These are phyloP conservation scores for Solanum lycopersicoides DNA, from an alignment of 257 asterid genomes.

Conservation along the genomic window DNA sequence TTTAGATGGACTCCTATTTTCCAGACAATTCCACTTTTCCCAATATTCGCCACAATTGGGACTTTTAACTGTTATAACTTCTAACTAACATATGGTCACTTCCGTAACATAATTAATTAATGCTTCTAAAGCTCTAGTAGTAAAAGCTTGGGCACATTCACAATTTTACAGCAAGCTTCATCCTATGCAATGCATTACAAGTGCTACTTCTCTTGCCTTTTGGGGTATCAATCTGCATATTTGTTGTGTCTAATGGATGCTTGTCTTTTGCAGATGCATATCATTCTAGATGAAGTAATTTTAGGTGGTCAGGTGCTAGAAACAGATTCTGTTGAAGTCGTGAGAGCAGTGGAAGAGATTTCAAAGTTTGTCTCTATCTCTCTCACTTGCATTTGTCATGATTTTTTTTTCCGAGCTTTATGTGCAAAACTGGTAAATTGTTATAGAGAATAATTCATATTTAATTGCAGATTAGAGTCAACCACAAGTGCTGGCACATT, in stretches of 20 bases:
- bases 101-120: not conserved
- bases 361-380: conserved; percentile 3
- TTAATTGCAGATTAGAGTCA: conserved; percentile 14
- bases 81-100: not conserved
- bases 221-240: not conserved
- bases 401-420: not conserved
- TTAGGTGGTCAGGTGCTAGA: conserved; percentile 30
- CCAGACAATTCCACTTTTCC: not conserved
- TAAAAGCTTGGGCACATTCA: not conserved
- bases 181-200: not conserved
- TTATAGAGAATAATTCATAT: not conserved
- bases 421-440: not conserved
- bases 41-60: not conserved
- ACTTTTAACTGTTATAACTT: not conserved
- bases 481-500: not conserved
- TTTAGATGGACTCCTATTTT: not conserved
- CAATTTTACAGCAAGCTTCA: not conserved
- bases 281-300: conserved; percentile 21
- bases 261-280: conserved; percentile 15
- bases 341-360: conserved; percentile 20
- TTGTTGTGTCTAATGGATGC: not conserved
- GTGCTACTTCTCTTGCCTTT: not conserved
- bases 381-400: not conserved
- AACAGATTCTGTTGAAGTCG: conserved; percentile 18
- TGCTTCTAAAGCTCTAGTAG: not conserved